Evolutionary conservation across 257 asterid genomes (phyloP), one percentile per base, ranked within the genome.

Genomic region (Solanum ossicruentum): DNA sequence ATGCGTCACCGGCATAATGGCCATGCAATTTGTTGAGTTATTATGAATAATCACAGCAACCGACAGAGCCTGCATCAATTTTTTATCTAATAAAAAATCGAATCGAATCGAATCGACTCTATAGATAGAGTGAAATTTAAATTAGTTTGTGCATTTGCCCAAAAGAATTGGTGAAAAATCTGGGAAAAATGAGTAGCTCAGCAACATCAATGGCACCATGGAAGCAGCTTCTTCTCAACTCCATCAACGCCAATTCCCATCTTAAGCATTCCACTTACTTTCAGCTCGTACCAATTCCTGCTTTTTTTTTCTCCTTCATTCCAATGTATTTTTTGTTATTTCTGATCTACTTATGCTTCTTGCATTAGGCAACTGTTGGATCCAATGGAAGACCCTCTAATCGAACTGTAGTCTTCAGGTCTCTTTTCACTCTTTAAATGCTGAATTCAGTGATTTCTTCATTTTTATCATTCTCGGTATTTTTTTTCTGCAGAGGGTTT

Each of bases 341-440:
- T 78, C 10, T 7, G 23, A 73, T 77, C 11, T 45, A 5, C 21
- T 63, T 63, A 80, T 84, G 69, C 79, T 21, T 84, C 8, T 86
- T 86, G 17, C 2, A 26, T 77, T 91, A 96, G 98, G 97, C 97
- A 56, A 95, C 99, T 32, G 92, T 95, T 79, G 87, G 94, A 89
- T 87, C 92, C 21, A 89, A 85, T 61, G 90, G 93, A 60, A 92
- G 87, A 51, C 98, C 99, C 75, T 92, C 96, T 36, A 96, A 96
- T 88, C 98, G 99, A 57, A 93, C 99, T n/a, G 99, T 96, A 70
- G 99, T 96, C 85, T 96, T 93, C 94, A 91, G 99, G 98, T 94
- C 41, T 67, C 56, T 47, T 43, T 63, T 12, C 11, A 20, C 6
- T 61, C 54, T 2, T 43, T 57, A n/a, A 36, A 17, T 17, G 47